These are phyloP conservation scores for Neocatenulostroma microsporum DNA, from an alignment of 2,329 filamentous ascomycete species.

Conservation along the genomic window DNA sequence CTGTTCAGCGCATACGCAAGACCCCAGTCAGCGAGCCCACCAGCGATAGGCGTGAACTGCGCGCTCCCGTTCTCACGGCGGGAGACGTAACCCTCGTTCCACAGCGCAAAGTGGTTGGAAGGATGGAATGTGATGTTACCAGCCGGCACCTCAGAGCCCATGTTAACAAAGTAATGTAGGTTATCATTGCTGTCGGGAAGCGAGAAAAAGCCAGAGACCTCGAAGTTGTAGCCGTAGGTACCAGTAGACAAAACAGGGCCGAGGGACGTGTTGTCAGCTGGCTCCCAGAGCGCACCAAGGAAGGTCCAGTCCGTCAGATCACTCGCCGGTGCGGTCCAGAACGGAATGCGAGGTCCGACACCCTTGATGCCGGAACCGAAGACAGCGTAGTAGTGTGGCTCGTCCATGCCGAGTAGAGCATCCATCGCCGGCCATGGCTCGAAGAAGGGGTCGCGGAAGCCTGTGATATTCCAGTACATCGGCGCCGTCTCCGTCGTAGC, in stretches of 20 bases:
- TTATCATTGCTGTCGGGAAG: slow-evolving; percentile 37
- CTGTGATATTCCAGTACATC: slow-evolving; percentile 40
- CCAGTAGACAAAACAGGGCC: slow-evolving; percentile 37
- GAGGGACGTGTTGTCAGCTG: slow-evolving; percentile 34
- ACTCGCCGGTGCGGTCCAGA: slow-evolving; percentile 39
- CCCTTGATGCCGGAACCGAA: slow-evolving; percentile 42
- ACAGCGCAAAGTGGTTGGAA: slow-evolving; percentile 37
- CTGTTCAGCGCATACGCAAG: slow-evolving; percentile 39
- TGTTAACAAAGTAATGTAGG: slow-evolving; percentile 39
- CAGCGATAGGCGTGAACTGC: slow-evolving; percentile 38
- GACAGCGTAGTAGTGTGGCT: slow-evolving; percentile 41
- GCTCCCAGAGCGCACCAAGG: slow-evolving; percentile 41
- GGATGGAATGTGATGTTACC: slow-evolving; percentile 37
- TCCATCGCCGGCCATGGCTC: slow-evolving; percentile 35
- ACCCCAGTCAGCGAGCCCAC: slow-evolving; percentile 39
- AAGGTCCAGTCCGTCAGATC: slow-evolving; percentile 42
- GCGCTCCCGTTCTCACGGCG: slow-evolving; percentile 38
- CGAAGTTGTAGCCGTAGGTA: slow-evolving; percentile 41
- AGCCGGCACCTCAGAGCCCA: slow-evolving; percentile 37
- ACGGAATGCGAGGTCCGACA: slow-evolving; percentile 40
- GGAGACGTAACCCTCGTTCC: slow-evolving; percentile 38
- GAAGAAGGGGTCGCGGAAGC: slow-evolving; percentile 34
- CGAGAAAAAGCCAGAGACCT: slow-evolving; percentile 43
- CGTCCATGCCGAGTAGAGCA: slow-evolving; percentile 31
- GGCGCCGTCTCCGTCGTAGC: slow-evolving; percentile 29